Conservation (phyloP, 2,329 filamentous ascomycete species). For the Cladophialophora bantiana region DNA sequence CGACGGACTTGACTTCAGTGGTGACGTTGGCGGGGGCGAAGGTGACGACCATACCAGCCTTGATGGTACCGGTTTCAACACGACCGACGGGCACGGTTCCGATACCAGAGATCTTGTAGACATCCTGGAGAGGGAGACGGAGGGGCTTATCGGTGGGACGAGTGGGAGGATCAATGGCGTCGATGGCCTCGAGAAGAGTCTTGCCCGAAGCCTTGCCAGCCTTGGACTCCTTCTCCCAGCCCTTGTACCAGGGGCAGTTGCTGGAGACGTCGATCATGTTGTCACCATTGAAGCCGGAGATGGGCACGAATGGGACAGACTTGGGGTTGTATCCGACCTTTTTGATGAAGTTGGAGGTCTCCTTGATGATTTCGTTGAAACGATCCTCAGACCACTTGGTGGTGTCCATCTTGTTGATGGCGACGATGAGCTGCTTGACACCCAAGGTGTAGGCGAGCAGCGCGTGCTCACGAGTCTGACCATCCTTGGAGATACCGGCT, state of each 20-base stretch:
- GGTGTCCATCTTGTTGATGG: conserved; percentile 99
- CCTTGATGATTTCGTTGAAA: conserved; percentile 99
- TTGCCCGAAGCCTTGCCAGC: conserved; percentile 84
- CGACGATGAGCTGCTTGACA: conserved; percentile 99
- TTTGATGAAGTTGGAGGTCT: conserved; percentile 99
- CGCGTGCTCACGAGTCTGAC: conserved; percentile 99
- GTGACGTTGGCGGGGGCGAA: conserved; percentile 98
- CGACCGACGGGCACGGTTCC: conserved; percentile 99
- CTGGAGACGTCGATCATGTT: conserved; percentile 92
- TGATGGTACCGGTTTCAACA: conserved; percentile 99
- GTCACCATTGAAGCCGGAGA: conserved; percentile 99
- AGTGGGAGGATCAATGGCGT: conserved; percentile 88
- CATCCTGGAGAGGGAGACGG: conserved; percentile 99
- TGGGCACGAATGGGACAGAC: conserved; percentile 96
- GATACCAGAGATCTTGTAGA: conserved; percentile 99
- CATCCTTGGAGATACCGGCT: conserved; percentile 99
- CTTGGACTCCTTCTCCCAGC: conserved; percentile 99
- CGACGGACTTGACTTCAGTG: conserved; percentile 99
- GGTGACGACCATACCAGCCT: conserved; percentile 84
- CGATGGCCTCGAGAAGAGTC: conserved; percentile 99
- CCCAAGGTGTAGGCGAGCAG: conserved; percentile 99
- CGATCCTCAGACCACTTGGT: conserved; percentile 96
- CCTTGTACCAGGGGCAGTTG: conserved; percentile 99
- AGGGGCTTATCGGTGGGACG: conserved; percentile 99
- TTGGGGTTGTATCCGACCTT: conserved; percentile 99